Base-by-base conservation (phyloP, 169 alveolate species). In the Plasmodium relictum region DNA sequence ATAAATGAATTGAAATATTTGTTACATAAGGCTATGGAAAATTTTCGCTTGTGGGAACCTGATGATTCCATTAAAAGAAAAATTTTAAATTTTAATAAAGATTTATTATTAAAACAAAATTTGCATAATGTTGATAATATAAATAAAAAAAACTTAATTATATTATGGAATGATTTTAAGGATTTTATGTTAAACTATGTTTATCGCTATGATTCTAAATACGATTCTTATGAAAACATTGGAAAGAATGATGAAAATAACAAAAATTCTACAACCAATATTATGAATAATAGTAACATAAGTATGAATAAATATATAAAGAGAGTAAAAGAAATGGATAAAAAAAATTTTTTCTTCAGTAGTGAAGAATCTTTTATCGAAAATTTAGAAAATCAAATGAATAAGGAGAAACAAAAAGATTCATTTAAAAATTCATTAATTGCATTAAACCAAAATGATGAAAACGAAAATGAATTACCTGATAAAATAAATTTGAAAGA, bases 21-120 rank as follows among this genome's bases (percentile, higher is more conserved):
- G 9, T 56, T 86, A 41, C 92, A 86, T 45, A 70, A 86, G 62
- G 56, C 92, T 7, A 70, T 86, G 92, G 92, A 86, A 71, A 70
- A 86, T 86, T 70, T 86, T n/a, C 92, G 92, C 0, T 74, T 86
- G 24, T 86, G 92, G 92, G 88, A 86, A 48, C 92, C 92, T 8
- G 48, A 71, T 0, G 92, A 86, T 86, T 6, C 31, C 14, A 44
- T 72, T 8, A 86, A 71, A 44, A 86, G 58, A 65, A 86, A 86
- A 56, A 42, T 86, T 31, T 50, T 86, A 70, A 69, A 86, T 86
- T 70, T 59, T 41, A 86, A 86, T 61, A 70, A 62, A 59, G 92
- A 86, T 45, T 50, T 86, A 31, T 41, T 86, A 24, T 48, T 56
- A 56, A 86, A 86, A 50, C 92, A 86, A 71, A 54, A 72, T 41